These are phyloP conservation scores for Aspergillus campestris DNA, from an alignment of 495 filamentous ascomycete species.

Conservation along the genomic window DNA sequence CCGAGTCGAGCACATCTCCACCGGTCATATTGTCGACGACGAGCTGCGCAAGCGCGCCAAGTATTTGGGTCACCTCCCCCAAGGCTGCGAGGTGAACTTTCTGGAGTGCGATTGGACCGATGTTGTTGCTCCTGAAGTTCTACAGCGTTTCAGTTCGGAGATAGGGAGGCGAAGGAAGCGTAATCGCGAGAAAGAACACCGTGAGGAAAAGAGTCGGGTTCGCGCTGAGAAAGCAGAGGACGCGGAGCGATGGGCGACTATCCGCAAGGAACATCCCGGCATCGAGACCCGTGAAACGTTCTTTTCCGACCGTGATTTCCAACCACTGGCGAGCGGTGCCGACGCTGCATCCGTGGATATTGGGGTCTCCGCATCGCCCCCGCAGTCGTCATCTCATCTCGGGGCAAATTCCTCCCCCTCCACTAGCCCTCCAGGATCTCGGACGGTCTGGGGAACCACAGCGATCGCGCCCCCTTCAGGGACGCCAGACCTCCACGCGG, in stretches of 20 bases:
- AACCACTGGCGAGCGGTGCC: constrained; percentile 48
- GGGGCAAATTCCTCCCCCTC: constrained; percentile 62
- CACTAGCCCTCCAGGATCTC: constrained; percentile 62
- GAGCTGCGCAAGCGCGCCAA: constrained; percentile 78
- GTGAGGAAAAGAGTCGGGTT: constrained; percentile 84
- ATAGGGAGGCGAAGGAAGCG: constrained; percentile 69
- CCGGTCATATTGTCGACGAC: constrained; percentile 86
- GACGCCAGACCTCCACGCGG: constrained; percentile 26
- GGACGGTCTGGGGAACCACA: constrained; percentile 84
- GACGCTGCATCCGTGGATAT: constrained; percentile 34
- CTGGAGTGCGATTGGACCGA: constrained; percentile 97
- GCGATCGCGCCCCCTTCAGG: constrained; percentile 48
- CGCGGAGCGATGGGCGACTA: constrained; percentile 49
- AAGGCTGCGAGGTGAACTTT: constrained; percentile 89
- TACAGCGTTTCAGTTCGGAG: constrained; percentile 65
- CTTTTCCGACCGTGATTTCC: constrained; percentile 52
- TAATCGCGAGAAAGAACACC: constrained; percentile 77
- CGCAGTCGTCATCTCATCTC: constrained; percentile 47
- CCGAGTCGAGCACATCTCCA: constrained; percentile 83
- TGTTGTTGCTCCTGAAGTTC: constrained; percentile 64
- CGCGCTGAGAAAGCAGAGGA: constrained; percentile 81
- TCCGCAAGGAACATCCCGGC: constrained; percentile 38
- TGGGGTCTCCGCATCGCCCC: constrained; percentile 48
- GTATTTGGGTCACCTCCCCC: constrained; percentile 84
- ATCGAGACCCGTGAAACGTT: constrained; percentile 30